Base-by-base conservation (phyloP, 2,329 filamentous ascomycete species). In the Arthrobotrys iridis region DNA sequence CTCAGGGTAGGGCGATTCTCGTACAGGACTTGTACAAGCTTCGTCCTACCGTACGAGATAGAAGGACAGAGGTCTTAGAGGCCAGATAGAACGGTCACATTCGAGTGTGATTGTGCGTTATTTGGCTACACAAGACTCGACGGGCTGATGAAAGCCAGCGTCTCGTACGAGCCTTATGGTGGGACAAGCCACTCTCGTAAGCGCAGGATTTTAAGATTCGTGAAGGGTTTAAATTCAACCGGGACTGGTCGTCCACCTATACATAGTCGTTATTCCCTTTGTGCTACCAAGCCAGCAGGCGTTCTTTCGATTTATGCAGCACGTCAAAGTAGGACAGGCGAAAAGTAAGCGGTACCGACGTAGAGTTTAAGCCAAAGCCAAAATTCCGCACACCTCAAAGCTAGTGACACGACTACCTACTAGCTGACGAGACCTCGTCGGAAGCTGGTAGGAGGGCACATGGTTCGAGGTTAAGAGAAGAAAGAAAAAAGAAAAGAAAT, bases 81-180 rank as follows among this genome's bases (percentile, higher is more conserved):
- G 30, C 22, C 30, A 37, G 11, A 33, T 3, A 37, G 18, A 55
- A 37, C 30, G 30, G 18, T 18, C 50, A 55, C 50, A 55, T 7
- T 55, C 30, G n/a, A 55, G 13, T 55, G 50, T 37, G 50, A 55
- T 55, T 55, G 50, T 55, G 50, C 24, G 15, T n/a, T 24, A 15
- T 22, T 37, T 20, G 30, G 50, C 50, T 55, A 37, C 50, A 41
- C 40, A 67, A 45, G 35, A 26, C 30, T 43, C 15, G 40, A 46
- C 43, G 43, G 43, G 22, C 24, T 41, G 33, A 28, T 13, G 33
- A 64, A 46, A 37, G 18, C 48, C 20, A 59, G 45, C 26, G 18
- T 18, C 45, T 62, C 65, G 65, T 62, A 70, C 65, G 65, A 70
- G 45, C 45, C 65, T 60, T 35, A 22, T 50, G 57, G 65, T 70